Evolutionary conservation across 768 basidiomycete genomes (phyloP), one percentile per base, ranked within the genome.

Genomic region (Lyophyllum atratum): DNA sequence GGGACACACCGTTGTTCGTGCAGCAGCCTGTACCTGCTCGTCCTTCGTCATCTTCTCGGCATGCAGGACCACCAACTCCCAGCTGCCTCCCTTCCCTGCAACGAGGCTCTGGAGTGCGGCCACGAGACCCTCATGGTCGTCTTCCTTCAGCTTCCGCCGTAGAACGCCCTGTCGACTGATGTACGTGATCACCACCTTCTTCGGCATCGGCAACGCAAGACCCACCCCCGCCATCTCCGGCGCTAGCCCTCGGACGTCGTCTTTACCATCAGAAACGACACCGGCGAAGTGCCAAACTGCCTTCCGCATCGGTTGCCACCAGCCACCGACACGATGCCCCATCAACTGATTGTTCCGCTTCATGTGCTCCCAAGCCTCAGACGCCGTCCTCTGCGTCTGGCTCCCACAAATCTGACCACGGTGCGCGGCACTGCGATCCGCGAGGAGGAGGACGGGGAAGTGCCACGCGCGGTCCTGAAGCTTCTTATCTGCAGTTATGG

Each of bases 291-390:
- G 75, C 72, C 90, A 80, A 26, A 93, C 80, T 2, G 81, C 81
- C 34, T 80, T 69, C 31, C 88, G 76, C 21, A 94, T 66, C n/a
- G 87, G 83, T 65, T 86, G 85, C 91, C 92, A 95, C 90, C 90
- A 94, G 42, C 79, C 80, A 26, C 80, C 82, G 6, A 77, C 80
- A 39, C 71, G 72, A 5, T 71, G 63, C 0, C 80, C 79, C 28
- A 71, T 64, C 11, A 80, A 66, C 57, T 71, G 67, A 10, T 68
- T 49, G 19, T 55, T 52, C 12, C 26, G 43, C 28, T 66, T 68
- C 78, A 87, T 84, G 56, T 74, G 70, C 46, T 86, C 79, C 71
- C 81, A 77, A 8, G 92, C 86, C 66, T 86, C 85, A 1, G 87
- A 82, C 0, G 90, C 91, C 0, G 83, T 92, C 17, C 92, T 78